A percentile compares a stretch with the other conserved stretches of the same genome.
These are phyloP conservation scores for Gentiana macrophylla DNA, from an alignment of 257 asterid genomes.

Conservation along the genomic window DNA sequence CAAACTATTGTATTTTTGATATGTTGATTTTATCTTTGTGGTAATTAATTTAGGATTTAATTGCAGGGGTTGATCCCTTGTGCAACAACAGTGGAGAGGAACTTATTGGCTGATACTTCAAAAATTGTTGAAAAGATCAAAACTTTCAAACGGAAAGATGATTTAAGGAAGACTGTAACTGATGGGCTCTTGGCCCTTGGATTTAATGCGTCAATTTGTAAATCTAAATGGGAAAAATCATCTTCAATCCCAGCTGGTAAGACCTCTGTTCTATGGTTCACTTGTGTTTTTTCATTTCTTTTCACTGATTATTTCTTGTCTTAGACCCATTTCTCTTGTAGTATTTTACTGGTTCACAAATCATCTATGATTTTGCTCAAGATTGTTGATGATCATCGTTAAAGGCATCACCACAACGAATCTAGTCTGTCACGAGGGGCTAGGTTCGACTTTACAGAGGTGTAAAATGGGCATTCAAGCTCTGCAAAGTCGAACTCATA, in stretches of 20 bases:
- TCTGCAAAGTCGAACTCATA: no score
- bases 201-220: slow-evolving; percentile 63
- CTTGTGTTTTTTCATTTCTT: not conserved
- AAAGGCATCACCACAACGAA: no score
- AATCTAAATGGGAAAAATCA: slow-evolving; percentile 84
- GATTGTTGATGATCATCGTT: no score
- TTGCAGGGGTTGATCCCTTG: slow-evolving; percentile 69
- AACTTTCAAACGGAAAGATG: slow-evolving; percentile 49
- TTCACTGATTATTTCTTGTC: no score
- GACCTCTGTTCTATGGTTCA: not conserved
- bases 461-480: no score
- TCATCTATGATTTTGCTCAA: no score
- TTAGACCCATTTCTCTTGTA: no score
- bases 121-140: slow-evolving; percentile 66
- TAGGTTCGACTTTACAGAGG: no score
- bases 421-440: no score
- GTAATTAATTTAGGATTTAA: slow-evolving; percentile 7
- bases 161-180: slow-evolving; percentile 54
- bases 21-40: not conserved
- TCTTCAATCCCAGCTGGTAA: slow-evolving; percentile 81
- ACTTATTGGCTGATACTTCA: slow-evolving; percentile 72
- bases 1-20: no score
- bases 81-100: slow-evolving; percentile 55
- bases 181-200: slow-evolving; percentile 53
- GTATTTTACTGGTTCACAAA: no score